phyloP scores from a whole-genome alignment of 73 alveolate genomes.

The Paramecium caudatum region DNA sequence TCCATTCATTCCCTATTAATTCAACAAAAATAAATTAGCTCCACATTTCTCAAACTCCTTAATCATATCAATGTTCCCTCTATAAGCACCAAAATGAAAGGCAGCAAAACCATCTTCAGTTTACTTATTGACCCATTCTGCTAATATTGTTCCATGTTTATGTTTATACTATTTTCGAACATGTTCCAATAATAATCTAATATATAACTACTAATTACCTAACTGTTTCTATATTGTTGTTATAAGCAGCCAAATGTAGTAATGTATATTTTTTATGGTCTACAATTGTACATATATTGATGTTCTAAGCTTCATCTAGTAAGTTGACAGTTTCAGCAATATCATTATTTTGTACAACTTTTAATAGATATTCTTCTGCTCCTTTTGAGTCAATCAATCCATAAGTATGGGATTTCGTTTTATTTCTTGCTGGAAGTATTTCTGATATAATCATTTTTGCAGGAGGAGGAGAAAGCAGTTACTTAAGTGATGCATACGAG shows the following conservation, averaged over 20 bases:
- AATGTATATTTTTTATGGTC: constrained; percentile 54
- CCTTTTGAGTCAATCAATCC: constrained; percentile 56
- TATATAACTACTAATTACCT: background rate
- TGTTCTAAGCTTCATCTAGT: constrained; percentile 32
- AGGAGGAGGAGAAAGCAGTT: constrained; percentile 13
- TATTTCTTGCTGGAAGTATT: background rate
- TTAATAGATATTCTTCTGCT: constrained; percentile 4
- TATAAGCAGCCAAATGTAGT: constrained; percentile 35
- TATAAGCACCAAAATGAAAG: constrained; percentile 94
- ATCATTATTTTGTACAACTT: constrained; percentile 41
- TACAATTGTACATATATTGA: background rate
- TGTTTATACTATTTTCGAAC: constrained; percentile 23
- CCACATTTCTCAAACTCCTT: constrained; percentile 90
- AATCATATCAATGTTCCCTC: constrained; percentile 93
- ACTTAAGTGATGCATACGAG: constrained; percentile 9
- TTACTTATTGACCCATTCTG: constrained; percentile 86
- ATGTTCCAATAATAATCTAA: constrained; percentile 38
- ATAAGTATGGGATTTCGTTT: background rate
- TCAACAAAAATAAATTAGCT: constrained; percentile 84
- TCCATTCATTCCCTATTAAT: constrained; percentile 94
- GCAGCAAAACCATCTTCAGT: constrained; percentile 96
- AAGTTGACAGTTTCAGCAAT: background rate
- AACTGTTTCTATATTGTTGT: constrained; percentile 34
- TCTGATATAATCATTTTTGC: background rate
- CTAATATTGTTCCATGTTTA: constrained; percentile 59